Base-by-base conservation (phyloP, 441 rosid genomes). In the Adansonia gregorii region DNA sequence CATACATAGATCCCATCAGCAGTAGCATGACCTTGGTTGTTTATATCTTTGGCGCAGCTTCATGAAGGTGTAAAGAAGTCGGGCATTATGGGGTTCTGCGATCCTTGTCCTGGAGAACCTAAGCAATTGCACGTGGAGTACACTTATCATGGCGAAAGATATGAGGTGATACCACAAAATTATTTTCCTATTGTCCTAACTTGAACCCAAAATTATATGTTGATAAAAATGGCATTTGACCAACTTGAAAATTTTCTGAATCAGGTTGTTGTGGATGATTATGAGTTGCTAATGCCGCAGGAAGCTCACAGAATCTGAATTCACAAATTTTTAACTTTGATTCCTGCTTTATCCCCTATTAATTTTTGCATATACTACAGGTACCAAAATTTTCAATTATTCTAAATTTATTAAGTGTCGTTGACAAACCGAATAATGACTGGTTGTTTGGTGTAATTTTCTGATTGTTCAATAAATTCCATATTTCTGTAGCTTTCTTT, bases 71-170 rank as follows among this genome's bases (percentile, higher is more conserved):
- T 97, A 78, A 94, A 90, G 85, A 97, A 97, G 82, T 93, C 94
- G 0, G 98, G 98, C 78, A 93, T 97, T 17, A 94, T 97, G 98
- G 99, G 99, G 3, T 97, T 94, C 80, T 94, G 93, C 19, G 95
- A 97, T 88, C 97, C 99, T 11, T 94, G 97, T 77, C 99, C 98
- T 0, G 95, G 91, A 49, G 93, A 89, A 74, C 90, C 94, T 20
- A 97, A 94, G 84, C 91, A 88, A 81, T 73, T 97, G 85, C 83
- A 79, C 72, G 84, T 97, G 71, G 92, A 90, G 68, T 94, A 90
- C 80, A 89, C 94, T 65, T 90, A 67, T 17, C 79, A 73, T 14
- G 90, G 92, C 73, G 83, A 81, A 31, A 65, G 76, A 65, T 92
- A 73, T 15, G 80, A 91, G 98, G 95, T 35, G 41, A 35, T 90